phyloP scores from a whole-genome alignment of 257 asterid genomes.

The Penstemon newberryi region DNA sequence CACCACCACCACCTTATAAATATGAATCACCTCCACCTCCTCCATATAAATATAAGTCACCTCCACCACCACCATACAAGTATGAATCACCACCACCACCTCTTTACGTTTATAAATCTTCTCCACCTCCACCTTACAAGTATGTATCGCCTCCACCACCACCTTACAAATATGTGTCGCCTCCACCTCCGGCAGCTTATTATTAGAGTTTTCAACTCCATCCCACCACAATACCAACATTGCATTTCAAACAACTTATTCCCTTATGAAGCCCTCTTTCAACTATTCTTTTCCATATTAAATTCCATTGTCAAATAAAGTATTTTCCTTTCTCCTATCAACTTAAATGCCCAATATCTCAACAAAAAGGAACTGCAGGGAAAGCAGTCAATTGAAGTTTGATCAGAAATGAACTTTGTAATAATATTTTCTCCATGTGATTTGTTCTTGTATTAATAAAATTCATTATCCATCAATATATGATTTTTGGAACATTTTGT shows the following conservation, averaged over 20 bases:
- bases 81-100: too few species aligned
- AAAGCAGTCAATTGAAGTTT: neutral
- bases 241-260: constrained; percentile 5
- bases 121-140: constrained; percentile 7
- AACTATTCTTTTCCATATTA: neutral
- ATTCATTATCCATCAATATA: neutral
- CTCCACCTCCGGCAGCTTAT: constrained; percentile 13
- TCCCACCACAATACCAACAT: neutral
- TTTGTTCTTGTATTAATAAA: constrained; percentile 27
- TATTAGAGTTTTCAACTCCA: constrained; percentile 6
- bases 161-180: too few species aligned
- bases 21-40: too few species aligned
- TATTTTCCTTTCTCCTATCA: neutral
- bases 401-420: neutral
- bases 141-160: constrained; percentile 3
- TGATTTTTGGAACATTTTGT: neutral
- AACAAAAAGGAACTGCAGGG: neutral
- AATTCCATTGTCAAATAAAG: constrained; percentile 11
- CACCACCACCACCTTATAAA: too few species aligned
- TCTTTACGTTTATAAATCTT: too few species aligned
- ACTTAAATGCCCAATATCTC: neutral
- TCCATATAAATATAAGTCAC: too few species aligned
- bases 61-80: too few species aligned
- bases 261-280: neutral
- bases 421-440: neutral